phyloP scores from a whole-genome alignment of 257 asterid genomes.

The Plantago ovata region DNA sequence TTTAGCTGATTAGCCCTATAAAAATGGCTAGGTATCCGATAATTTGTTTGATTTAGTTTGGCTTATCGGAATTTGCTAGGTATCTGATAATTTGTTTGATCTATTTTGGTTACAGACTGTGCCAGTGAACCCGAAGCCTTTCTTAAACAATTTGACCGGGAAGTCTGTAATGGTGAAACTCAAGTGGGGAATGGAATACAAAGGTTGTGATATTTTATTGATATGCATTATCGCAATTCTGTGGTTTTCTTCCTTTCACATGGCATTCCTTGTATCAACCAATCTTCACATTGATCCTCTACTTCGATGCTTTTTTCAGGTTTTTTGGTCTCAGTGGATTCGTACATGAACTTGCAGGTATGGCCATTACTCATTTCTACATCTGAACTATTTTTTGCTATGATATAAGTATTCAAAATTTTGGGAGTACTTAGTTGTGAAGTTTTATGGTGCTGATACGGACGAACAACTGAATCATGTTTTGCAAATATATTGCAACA shows the following conservation, averaged over 20 bases:
- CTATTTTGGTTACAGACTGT: conserved; percentile 49
- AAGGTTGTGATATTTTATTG: conserved; percentile 43
- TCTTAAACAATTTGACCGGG: conserved; percentile 94
- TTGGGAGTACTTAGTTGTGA: too few species aligned
- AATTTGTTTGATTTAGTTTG: too few species aligned
- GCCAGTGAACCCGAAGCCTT: conserved; percentile 98
- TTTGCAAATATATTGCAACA: too few species aligned
- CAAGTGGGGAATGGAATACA: conserved; percentile 99
- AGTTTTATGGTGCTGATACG: too few species aligned
- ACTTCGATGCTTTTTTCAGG: conserved; percentile 43
- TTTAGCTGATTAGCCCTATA: too few species aligned
- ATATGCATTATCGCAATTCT: neutral
- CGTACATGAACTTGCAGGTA: conserved; percentile 99
- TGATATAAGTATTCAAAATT: too few species aligned
- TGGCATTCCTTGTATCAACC: neutral
- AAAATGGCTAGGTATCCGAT: too few species aligned
- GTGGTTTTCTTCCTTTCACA: neutral
- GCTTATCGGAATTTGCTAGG: too few species aligned
- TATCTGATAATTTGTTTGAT: too few species aligned
- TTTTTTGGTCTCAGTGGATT: conserved; percentile 87
- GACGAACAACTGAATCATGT: too few species aligned
- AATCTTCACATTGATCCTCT: neutral
- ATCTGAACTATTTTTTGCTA: too few species aligned
- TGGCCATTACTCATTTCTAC: neutral
- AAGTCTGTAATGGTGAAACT: conserved; percentile 93